phyloP scores from a whole-genome alignment of 768 basidiomycete species.

The Pleurotus sapidus region DNA sequence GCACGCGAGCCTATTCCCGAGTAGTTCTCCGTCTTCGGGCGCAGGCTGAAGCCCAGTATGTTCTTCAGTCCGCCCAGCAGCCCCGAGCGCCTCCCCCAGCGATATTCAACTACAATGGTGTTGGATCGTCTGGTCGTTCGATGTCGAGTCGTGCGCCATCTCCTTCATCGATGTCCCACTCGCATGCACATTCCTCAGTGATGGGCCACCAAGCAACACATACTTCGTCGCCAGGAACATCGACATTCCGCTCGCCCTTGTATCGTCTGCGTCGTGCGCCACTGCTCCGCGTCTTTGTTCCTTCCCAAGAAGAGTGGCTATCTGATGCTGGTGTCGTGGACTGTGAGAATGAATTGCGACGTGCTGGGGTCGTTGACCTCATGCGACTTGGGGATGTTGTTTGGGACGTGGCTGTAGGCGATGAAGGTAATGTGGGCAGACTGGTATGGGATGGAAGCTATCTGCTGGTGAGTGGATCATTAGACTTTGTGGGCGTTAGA shows the following conservation, averaged over 20 bases:
- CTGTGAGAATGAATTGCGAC: constrained; percentile 77
- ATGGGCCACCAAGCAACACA: constrained; percentile 7
- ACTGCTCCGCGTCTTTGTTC: constrained; percentile 77
- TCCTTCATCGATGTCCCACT: constrained; percentile 51
- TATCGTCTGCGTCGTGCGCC: constrained; percentile 72
- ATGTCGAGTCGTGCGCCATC: constrained; percentile 67
- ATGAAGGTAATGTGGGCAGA: constrained; percentile 83
- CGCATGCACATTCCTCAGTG: constrained; percentile 28
- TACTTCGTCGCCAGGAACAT: constrained; percentile 1
- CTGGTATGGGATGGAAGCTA: constrained; percentile 89
- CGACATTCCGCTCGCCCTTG: constrained; percentile 66
- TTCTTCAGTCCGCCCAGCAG: constrained; percentile 18
- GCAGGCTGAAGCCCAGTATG: constrained; percentile 65
- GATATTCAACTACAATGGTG: neutral
- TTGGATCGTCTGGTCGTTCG: constrained; percentile 19
- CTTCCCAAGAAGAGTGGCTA: constrained; percentile 84
- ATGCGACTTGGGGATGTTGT: constrained; percentile 78
- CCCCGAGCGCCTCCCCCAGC: constrained; percentile 14
- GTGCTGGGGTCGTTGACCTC: constrained; percentile 60
- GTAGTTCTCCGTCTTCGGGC: constrained; percentile 74
- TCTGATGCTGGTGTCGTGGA: constrained; percentile 78
- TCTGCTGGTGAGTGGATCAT: constrained; percentile 60
- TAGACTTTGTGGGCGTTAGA: constrained; percentile 8
- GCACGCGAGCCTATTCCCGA: constrained; percentile 76
- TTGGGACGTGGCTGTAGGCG: constrained; percentile 85